These are phyloP conservation scores for Penicillium coprophilum DNA, from an alignment of 495 filamentous ascomycete species.

Conservation along the genomic window DNA sequence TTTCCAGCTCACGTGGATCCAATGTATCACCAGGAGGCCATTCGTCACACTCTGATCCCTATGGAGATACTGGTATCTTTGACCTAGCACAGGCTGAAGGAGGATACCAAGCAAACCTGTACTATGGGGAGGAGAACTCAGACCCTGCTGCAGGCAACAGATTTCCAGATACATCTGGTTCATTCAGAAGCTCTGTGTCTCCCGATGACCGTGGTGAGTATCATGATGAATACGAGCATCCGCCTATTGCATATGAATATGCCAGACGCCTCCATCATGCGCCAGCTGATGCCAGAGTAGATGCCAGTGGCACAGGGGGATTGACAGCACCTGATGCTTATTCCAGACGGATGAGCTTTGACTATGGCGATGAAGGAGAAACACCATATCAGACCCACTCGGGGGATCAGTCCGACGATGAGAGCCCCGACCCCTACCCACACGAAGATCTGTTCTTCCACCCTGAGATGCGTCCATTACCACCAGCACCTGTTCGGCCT, in stretches of 20 bases:
- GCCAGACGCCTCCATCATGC: slow-evolving; percentile 64
- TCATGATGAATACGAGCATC: slow-evolving; percentile 46
- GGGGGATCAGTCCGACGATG: slow-evolving; percentile 53
- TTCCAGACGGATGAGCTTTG: slow-evolving; percentile 75
- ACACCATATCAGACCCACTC: slow-evolving; percentile 51
- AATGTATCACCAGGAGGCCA: slow-evolving; percentile 19
- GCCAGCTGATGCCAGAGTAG: slow-evolving; percentile 57
- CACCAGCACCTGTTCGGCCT: slow-evolving; percentile 67
- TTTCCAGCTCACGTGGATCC: slow-evolving; percentile 35
- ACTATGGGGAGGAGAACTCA: slow-evolving; percentile 56
- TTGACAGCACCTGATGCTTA: slow-evolving; percentile 68
- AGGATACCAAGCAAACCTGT: slow-evolving; percentile 68
- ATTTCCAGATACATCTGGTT: slow-evolving; percentile 25
- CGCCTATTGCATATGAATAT: slow-evolving; percentile 46
- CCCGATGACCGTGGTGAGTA: slow-evolving; percentile 33
- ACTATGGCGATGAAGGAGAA: slow-evolving; percentile 80
- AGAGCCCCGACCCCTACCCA: slow-evolving; percentile 58
- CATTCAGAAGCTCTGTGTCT: slow-evolving; percentile 41
- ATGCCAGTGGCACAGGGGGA: slow-evolving; percentile 84
- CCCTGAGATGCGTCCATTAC: slow-evolving; percentile 78
- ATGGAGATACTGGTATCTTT: slow-evolving; percentile 64
- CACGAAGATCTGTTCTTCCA: slow-evolving; percentile 93
- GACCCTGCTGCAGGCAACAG: slow-evolving; percentile 18
- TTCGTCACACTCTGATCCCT: slow-evolving; percentile 18
- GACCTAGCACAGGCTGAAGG: slow-evolving; percentile 74